Evolutionary conservation across 2,329 filamentous ascomycete genomes (phyloP).

Genomic region (Sclerotinia borealis): DNA sequence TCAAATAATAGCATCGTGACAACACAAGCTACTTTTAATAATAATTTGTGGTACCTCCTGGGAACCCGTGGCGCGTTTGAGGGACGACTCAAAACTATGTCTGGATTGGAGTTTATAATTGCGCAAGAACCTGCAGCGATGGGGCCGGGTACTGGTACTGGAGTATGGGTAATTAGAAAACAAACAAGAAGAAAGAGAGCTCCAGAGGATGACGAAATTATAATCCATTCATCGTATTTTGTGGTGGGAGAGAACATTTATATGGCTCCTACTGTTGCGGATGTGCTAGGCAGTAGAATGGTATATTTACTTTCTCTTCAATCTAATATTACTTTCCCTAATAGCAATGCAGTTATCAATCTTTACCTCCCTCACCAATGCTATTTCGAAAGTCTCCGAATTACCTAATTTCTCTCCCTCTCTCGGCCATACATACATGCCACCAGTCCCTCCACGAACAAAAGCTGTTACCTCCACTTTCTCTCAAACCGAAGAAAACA

Average conservation of each 20-base stretch:
- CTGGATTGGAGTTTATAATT: constrained; percentile 60
- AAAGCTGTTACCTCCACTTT: constrained; percentile 24
- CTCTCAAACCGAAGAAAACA: constrained; percentile 33
- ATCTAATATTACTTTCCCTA: background rate
- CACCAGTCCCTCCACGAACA: constrained; percentile 18
- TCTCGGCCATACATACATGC: constrained; percentile 39
- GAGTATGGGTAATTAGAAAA: constrained; percentile 65
- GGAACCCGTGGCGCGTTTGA: constrained; percentile 59
- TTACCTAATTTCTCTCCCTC: constrained; percentile 43
- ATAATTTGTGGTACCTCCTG: constrained; percentile 50
- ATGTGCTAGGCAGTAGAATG: constrained; percentile 53
- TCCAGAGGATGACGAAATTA: constrained; percentile 55
- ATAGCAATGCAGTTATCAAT: constrained; percentile 8
- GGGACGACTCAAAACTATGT: constrained; percentile 56
- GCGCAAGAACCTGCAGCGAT: constrained; percentile 59
- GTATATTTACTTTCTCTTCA: constrained; percentile 36
- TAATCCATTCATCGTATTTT: constrained; percentile 55
- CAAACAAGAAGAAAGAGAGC: constrained; percentile 55
- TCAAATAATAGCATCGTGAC: constrained; percentile 62
- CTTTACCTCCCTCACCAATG: constrained; percentile 25
- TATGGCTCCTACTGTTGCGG: constrained; percentile 55
- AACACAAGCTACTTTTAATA: constrained; percentile 56
- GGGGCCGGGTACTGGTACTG: constrained; percentile 53
- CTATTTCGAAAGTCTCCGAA: constrained; percentile 30
- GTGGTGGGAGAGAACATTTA: constrained; percentile 62